Evolutionary conservation across 177 flowering plant species (phyloP).

Genomic region (Vitis hybrid): DNA sequence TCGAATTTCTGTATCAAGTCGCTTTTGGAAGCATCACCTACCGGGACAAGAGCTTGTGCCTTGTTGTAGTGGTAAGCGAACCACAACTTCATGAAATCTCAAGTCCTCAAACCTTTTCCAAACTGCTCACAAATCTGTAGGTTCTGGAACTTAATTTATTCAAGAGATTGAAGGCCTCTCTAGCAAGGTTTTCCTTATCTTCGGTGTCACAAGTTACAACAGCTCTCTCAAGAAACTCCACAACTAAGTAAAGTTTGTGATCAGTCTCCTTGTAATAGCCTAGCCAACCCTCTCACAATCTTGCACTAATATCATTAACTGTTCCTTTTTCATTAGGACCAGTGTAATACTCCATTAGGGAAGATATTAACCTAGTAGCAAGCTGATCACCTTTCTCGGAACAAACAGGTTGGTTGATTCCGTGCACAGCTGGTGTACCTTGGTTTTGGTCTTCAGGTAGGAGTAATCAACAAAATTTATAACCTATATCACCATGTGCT

Average conservation of each 20-base stretch:
- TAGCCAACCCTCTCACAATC: constrained; percentile 89
- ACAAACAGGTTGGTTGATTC: constrained; percentile 68
- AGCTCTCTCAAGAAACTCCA: constrained; percentile 95
- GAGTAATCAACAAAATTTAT: no score
- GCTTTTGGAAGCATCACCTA: constrained; percentile 91
- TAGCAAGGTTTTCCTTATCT: constrained; percentile 83
- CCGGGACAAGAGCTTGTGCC: constrained; percentile 90
- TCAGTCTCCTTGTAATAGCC: constrained; percentile 96
- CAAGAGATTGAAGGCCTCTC: constrained; percentile 70
- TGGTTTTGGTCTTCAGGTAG: no score
- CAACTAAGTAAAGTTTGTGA: constrained; percentile 23
- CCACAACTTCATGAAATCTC: no score
- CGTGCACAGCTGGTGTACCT: no score
- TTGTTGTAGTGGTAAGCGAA: constrained; percentile 78
- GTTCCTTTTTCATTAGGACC: constrained; percentile 97
- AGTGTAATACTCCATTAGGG: constrained; percentile 93
- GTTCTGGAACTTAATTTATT: no score
- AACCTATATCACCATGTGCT: no score
- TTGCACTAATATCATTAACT: constrained; percentile 90
- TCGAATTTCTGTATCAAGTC: constrained; percentile 67
- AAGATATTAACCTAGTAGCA: constrained; percentile 87
- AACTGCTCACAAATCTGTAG: no score
- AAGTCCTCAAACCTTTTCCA: no score
- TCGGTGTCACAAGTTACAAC: constrained; percentile 55
- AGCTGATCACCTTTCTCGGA: constrained; percentile 88